Evolutionary conservation across 768 basidiomycete genomes (phyloP), one percentile per base, ranked within the genome.

Genomic region (Suillus discolor): DNA sequence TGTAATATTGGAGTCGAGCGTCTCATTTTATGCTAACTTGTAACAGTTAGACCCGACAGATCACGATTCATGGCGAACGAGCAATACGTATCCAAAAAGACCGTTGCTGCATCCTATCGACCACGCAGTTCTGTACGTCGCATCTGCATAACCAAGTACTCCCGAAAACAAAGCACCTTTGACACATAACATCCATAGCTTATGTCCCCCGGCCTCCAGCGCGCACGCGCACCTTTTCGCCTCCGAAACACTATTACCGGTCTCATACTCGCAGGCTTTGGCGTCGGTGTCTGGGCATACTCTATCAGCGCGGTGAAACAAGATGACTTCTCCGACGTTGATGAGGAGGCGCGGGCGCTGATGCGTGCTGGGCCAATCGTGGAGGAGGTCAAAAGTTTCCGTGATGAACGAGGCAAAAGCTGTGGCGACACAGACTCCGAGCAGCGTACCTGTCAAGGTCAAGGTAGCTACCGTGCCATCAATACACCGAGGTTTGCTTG

Each of bases 291-390:
- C 11, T 99, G 94, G 87, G 83, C 89, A 5, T 99, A 98, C 79
- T 96, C 95, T 20, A 97, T 99, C 73, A 86, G 88, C 38, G 96
- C 95, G 36, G 96, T 98, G 63, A 94, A 91, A 73, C 96, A 98
- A 73, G 96, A 97, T 74, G 88, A 91, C 47, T 97, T 97, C 74
- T 88, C 91, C 69, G 93, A 94, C 74, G 83, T 93, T 49, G 92
- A 93, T 71, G 90, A 92, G 67, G 91, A 92, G 73, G 93, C 88
- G 36, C 80, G 79, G 67, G 84, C 84, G 49, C 81, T 90, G 71
- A 84, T 80, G 39, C 75, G 71, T 38, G 72, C 73, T 8, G 67
- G 74, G 44, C 49, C 61, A 53, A 69, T 71, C 31, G 66, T 67
- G 28, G 74, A 76, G 65, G 75, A 74, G 65, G 76, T 73, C 65